These are phyloP conservation scores for Trichothecium sympodiale DNA, from an alignment of 2,329 filamentous ascomycete genomes.

Conservation along the genomic window DNA sequence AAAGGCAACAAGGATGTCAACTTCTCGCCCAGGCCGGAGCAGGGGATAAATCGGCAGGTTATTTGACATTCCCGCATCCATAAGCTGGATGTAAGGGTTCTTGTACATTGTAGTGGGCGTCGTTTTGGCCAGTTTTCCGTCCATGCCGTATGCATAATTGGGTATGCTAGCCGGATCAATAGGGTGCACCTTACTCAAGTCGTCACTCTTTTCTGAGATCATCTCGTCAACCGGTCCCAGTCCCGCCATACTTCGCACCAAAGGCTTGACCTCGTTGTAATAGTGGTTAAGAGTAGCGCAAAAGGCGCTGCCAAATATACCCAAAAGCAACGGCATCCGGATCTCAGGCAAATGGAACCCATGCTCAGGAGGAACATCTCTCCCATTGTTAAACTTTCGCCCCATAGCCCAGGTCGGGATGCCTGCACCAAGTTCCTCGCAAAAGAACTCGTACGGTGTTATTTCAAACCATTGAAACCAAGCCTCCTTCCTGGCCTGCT, in stretches of 20 bases:
- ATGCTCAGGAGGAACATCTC: constrained; percentile 38
- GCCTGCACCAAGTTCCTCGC: constrained; percentile 80
- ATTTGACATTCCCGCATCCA: constrained; percentile 99
- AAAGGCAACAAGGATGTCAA: constrained; percentile 87
- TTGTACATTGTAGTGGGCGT: constrained; percentile 69
- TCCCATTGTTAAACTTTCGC: constrained; percentile 65
- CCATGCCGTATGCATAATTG: constrained; percentile 79
- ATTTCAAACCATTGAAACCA: constrained; percentile 99
- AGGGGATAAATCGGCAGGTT: constrained; percentile 94
- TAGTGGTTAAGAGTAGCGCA: constrained; percentile 94
- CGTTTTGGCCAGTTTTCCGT: constrained; percentile 59
- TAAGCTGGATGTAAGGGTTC: constrained; percentile 64
- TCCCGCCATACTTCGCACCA: constrained; percentile 64
- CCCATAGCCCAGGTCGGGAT: constrained; percentile 94
- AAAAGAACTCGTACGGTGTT: constrained; percentile 90
- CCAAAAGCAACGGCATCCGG: constrained; percentile 73
- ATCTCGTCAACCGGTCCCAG: constrained; percentile 70
- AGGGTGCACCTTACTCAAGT: constrained; percentile 84
- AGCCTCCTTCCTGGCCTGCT: constrained; percentile 50
- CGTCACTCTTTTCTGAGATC: constrained; percentile 71
- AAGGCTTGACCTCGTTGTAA: constrained; percentile 82
- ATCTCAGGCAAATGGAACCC: constrained; percentile 71
- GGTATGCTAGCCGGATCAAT: constrained; percentile 86
- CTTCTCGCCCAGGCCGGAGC: constrained; percentile 73
- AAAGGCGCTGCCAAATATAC: constrained; percentile 94